Base-by-base conservation (phyloP, 345 rosid genomes). In the Lepidium didymum region DNA sequence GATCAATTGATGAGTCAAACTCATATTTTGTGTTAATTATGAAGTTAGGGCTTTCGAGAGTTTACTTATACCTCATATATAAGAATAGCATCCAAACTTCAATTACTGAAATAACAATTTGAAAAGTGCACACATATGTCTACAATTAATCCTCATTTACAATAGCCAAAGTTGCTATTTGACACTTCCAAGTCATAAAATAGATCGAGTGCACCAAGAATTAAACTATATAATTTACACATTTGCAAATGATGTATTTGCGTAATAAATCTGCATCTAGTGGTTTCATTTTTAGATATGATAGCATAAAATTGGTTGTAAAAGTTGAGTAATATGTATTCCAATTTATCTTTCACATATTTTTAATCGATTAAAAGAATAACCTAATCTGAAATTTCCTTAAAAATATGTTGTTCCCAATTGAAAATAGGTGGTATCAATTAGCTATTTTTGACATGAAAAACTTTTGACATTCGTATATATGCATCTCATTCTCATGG, bases 401-500 rank as follows among this genome's bases (percentile, higher is more conserved):
- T 25, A 44, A 19, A 44, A 62, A 62, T 62, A 40, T 46, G 47
- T 62, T 21, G 8, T 53, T 53, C 18, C 11, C 15, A 5, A 49
- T 19, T 31, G 35, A 57, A 40, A 33, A 13, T n/a, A 37, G 21
- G 37, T 42, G 27, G 60, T 52, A 42, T 53, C 47, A 61, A 35
- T n/a, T 53, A 52, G 33, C 54, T 61, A 3, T 52, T 52, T 53
- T 40, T 52, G 9, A 41, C 54, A 34, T 44, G 46, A 42, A 70
- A 8, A 34, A 62, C 12, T 21, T 70, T 36, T 62, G 49, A 44
- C 75, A 44, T 44, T 34, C n/a, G 29, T 63, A 57, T 63, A 63
- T 63, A 57, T 63, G 64, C 51, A 45, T 72, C 69, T 62, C 46
- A 11, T 25, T 55, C 53, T 63, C 57, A 72, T 27, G n/a, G 50